Evolutionary conservation across 2,329 filamentous ascomycete genomes (phyloP), one percentile per base, ranked within the genome.

Genomic region (Exophiala phaeomuriformis): DNA sequence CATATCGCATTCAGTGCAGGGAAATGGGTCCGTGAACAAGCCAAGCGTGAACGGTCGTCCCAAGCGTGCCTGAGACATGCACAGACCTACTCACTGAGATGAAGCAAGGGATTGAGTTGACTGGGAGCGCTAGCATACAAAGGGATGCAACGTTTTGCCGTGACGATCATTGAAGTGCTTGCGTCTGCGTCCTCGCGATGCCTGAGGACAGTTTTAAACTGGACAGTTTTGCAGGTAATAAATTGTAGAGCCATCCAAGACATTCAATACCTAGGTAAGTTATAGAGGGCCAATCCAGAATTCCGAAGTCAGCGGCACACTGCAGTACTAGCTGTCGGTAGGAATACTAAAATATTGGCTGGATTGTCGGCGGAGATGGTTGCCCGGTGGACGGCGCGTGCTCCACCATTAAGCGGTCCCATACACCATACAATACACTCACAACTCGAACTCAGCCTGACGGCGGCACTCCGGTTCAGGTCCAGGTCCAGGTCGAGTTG

Each of bases 1-100:
- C 40, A 49, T 66, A 45, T 56, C 64, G 8, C 55, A 57, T 9
- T 57, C 49, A 5, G 52, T 64, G 43, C 60, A 65, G 44, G 47
- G 40, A 35, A 66, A 67, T 45, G 64, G 63, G 9, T 43, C 57
- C 28, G 48, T 59, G 12, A 60, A 63, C 52, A 62, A 64, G 39
- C 56, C 51, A 10, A 57, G 48, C 31, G 50, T 55, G 10, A 56
- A 57, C 42, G 57, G 57, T 19, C 55, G 61, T 47, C 42, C 49
- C 47, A 57, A 56, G 10, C 51, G 51, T 47, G 46, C 51, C 28
- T 52, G 40, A 55, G 33, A 33, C 39, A 40, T 41, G 43, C 29
- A 46, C 35, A 41, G 39, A 28, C 39, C 39, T 12, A 5, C 9
- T 5, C 10, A n/a, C 9, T 39, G 8, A 29, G 19, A 30, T 10